Conservation (phyloP, 164 flowering plant genomes). For the Berberis thunbergii region DNA sequence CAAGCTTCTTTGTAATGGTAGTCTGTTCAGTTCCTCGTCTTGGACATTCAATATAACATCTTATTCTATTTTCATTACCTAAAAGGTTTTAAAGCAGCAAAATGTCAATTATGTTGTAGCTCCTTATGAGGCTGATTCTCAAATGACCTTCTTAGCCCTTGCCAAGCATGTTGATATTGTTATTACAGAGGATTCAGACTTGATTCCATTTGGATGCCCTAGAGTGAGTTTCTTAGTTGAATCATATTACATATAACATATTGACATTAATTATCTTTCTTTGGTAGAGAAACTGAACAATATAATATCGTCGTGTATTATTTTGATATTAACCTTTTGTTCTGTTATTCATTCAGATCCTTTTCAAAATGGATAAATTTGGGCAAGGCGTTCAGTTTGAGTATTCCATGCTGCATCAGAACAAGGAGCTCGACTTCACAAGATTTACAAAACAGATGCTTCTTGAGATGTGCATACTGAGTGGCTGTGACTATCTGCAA, state of each 20-base stretch:
- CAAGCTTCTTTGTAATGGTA: no score
- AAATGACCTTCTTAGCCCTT: slow-evolving; percentile 85
- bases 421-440: slow-evolving; percentile 60
- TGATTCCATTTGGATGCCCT: slow-evolving; percentile 95
- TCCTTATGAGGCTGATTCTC: slow-evolving; percentile 99
- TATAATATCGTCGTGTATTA: background rate
- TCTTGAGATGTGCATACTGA: slow-evolving; percentile 95
- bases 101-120: slow-evolving; percentile 75
- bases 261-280: background rate
- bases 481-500: slow-evolving; percentile 94
- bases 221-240: slow-evolving; percentile 51
- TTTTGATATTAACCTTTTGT: slow-evolving; percentile 2
- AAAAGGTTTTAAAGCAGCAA: slow-evolving; percentile 74
- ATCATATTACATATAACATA: background rate
- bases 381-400: slow-evolving; percentile 90
- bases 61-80: background rate
- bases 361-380: slow-evolving; percentile 96
- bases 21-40: background rate
- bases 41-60: background rate
- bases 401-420: slow-evolving; percentile 49
- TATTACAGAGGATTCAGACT: slow-evolving; percentile 93
- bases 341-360: slow-evolving; percentile 39
- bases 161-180: slow-evolving; percentile 77
- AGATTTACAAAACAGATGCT: slow-evolving; percentile 85
- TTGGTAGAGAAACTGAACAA: background rate